phyloP scores from a whole-genome alignment of 106 monocot species.

The Allium sativum region DNA sequence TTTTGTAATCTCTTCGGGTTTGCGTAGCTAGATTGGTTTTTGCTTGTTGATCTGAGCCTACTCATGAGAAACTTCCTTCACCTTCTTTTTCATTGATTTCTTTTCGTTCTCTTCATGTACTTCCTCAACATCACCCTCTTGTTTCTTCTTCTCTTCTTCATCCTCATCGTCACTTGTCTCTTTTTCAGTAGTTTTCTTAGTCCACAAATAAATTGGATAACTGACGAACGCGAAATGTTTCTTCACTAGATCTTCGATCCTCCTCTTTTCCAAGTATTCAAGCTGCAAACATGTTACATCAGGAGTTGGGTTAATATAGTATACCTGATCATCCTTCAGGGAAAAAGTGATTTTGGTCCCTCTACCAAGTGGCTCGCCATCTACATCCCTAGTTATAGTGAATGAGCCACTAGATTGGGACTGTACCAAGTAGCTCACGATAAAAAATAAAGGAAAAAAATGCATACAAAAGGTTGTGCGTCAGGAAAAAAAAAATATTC shows the following conservation, averaged over 20 bases:
- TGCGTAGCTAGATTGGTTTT: constrained; percentile 53
- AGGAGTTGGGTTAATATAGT: too few relatives aligned
- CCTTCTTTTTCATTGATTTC: background rate
- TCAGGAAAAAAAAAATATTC: too few relatives aligned
- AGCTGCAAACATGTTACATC: constrained; percentile 15
- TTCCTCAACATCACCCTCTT: background rate
- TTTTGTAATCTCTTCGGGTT: constrained; percentile 68
- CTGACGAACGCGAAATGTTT: constrained; percentile 71
- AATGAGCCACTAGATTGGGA: too few relatives aligned
- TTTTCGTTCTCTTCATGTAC: background rate
- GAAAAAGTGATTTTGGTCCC: too few relatives aligned
- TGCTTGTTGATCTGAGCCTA: background rate
- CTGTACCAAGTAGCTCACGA: too few relatives aligned
- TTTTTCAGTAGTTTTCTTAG: constrained; percentile 52
- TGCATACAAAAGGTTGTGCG: too few relatives aligned
- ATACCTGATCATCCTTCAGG: too few relatives aligned
- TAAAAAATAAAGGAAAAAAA: too few relatives aligned
- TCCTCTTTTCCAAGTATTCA: constrained; percentile 56
- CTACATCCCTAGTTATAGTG: too few relatives aligned
- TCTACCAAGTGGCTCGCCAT: too few relatives aligned
- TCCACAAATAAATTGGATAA: constrained; percentile 59
- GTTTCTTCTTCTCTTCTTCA: background rate
- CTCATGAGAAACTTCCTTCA: background rate
- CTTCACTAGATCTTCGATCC: constrained; percentile 53
- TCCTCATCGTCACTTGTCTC: background rate